Conservation (phyloP, 139 green algal species). For the Edaphochlamys debaryana region DNA sequence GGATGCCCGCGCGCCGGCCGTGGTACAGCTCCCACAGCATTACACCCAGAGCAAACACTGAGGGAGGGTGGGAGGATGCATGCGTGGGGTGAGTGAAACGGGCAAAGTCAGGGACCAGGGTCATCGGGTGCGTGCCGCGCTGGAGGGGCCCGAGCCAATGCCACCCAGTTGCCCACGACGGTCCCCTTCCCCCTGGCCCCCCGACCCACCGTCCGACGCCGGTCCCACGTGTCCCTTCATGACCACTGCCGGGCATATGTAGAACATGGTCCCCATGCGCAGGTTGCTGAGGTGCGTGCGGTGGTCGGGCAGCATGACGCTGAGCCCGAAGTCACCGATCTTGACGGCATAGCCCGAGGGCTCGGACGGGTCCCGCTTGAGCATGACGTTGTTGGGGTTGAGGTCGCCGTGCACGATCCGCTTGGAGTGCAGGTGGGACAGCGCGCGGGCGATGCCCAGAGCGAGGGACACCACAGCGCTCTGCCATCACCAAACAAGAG, state of each 20-base stretch:
- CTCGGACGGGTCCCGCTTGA: conserved; percentile 23
- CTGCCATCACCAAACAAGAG: not conserved
- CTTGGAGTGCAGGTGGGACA: conserved; percentile 63
- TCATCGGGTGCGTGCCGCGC: no score
- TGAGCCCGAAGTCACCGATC: conserved; percentile 38
- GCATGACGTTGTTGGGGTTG: conserved; percentile 50
- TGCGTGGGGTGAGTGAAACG: not conserved
- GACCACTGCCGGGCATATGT: conserved; percentile 34
- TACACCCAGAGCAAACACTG: conserved; percentile 39
- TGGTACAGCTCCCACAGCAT: conserved; percentile 51
- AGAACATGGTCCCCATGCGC: conserved; percentile 45
- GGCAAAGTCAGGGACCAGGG: no score
- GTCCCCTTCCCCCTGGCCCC: not conserved
- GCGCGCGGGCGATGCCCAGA: conserved; percentile 40
- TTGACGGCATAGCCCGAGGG: conserved; percentile 17
- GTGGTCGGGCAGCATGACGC: conserved; percentile 18
- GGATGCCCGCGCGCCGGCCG: conserved; percentile 15
- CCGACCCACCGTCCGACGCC: not conserved
- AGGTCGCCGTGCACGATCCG: conserved; percentile 64
- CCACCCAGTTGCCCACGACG: not conserved
- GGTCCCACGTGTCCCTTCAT: not conserved
- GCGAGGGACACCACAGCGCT: conserved; percentile 8
- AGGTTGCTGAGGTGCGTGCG: conserved; percentile 37
- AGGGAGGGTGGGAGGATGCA: no score
- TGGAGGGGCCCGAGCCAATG: not conserved